These are phyloP conservation scores for Dactylella cylindrospora DNA, from an alignment of 2,329 filamentous ascomycete species.

Conservation along the genomic window DNA sequence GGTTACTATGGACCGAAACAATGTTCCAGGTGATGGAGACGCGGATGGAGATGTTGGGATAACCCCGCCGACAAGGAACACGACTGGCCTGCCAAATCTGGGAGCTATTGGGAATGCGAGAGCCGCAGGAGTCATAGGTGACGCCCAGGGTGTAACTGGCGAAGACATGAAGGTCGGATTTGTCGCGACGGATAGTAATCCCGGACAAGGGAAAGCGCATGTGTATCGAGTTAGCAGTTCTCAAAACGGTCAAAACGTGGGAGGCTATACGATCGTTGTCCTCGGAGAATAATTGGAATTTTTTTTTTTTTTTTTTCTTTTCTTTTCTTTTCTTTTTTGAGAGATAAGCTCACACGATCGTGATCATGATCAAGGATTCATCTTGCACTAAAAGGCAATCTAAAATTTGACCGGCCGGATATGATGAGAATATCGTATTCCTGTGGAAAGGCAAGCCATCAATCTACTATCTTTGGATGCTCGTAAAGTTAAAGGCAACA, in stretches of 20 bases:
- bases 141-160: constrained; percentile 1
- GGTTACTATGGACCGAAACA: background rate
- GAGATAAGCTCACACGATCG: too few species aligned
- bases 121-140: background rate
- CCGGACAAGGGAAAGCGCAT: constrained; percentile 2
- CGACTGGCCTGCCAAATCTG: background rate
- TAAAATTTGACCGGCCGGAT: too few species aligned
- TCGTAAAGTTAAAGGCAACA: too few species aligned
- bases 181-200: constrained; percentile 9
- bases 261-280: constrained; percentile 3
- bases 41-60: constrained; percentile 2
- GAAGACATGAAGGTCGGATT: constrained; percentile 4
- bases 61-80: background rate
- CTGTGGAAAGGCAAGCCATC: too few species aligned
- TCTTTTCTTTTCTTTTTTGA: too few species aligned
- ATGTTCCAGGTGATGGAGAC: background rate
- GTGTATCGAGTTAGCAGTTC: constrained; percentile 7
- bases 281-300: constrained; percentile 1
- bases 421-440: too few species aligned
- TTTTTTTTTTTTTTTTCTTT: too few species aligned
- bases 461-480: too few species aligned
- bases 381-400: too few species aligned
- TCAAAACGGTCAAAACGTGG: constrained; percentile 4
- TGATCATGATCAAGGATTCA: too few species aligned
- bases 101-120: background rate